Evolutionary conservation across 2,329 filamentous ascomycete species (phyloP).

Genomic region (Cyanodermella asteris): DNA sequence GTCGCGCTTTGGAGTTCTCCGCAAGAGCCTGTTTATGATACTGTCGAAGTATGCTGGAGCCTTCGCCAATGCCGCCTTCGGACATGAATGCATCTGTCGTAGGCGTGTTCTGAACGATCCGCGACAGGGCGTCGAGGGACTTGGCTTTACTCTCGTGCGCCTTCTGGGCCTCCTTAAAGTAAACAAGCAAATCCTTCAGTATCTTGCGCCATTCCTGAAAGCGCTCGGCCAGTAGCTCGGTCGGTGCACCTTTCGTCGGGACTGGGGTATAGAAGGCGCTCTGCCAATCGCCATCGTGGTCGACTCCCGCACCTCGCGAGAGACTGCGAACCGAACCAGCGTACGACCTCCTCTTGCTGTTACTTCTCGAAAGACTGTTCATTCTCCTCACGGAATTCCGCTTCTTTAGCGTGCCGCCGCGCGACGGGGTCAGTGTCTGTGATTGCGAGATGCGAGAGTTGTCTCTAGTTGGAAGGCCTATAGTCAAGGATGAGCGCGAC

Average conservation of each 20-base stretch:
- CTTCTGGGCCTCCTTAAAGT: conserved; percentile 77
- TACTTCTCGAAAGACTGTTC: conserved; percentile 53
- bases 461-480: too few species aligned
- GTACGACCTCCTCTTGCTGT: conserved; percentile 59
- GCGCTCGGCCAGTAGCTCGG: conserved; percentile 63
- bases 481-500: too few species aligned
- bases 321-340: conserved; percentile 75
- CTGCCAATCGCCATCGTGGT: conserved; percentile 47
- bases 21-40: conserved; percentile 63
- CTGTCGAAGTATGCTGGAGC: conserved; percentile 53
- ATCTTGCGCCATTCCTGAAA: conserved; percentile 94
- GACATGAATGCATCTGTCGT: conserved; percentile 55
- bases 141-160: conserved; percentile 78
- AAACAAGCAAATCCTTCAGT: conserved; percentile 79
- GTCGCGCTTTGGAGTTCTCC: conserved; percentile 71
- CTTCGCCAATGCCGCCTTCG: conserved; percentile 71
- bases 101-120: conserved; percentile 59
- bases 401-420: conserved; percentile 69
- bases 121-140: conserved; percentile 58
- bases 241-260: conserved; percentile 68
- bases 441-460: conserved; percentile 21
- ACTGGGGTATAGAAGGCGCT: conserved; percentile 82
- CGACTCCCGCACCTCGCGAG: conserved; percentile 40
- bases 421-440: conserved; percentile 18
- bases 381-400: conserved; percentile 55